Evolutionary conservation across 306 rosid genomes (phyloP).

Genomic region (Rosa persica): DNA sequence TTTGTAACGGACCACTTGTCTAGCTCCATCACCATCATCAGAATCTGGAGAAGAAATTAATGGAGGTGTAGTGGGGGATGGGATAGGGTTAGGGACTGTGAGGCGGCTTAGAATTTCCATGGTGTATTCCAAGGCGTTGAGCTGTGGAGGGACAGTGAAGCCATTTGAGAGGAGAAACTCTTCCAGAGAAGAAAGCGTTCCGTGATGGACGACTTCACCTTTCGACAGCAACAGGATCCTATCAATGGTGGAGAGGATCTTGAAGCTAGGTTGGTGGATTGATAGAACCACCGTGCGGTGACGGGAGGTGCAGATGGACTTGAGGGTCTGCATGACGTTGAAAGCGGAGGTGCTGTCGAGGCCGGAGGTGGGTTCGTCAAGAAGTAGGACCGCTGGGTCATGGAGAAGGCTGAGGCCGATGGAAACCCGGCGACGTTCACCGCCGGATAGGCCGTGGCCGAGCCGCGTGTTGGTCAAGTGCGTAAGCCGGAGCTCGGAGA

Average conservation of each 20-base stretch:
- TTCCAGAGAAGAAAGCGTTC: conserved; percentile 60
- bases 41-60: conserved; percentile 7
- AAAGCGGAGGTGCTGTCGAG: conserved; percentile 81
- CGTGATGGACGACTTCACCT: conserved; percentile 77
- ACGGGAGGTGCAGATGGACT: conserved; percentile 56
- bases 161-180: conserved; percentile 50
- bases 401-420: conserved; percentile 85
- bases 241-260: conserved; percentile 71
- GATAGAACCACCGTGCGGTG: conserved; percentile 73
- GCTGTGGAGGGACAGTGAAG: conserved; percentile 83
- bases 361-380: conserved; percentile 96
- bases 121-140: conserved; percentile 79
- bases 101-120: conserved; percentile 73
- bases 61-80: conserved; percentile 22
- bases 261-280: conserved; percentile 89
- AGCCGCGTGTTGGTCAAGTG: conserved; percentile 70
- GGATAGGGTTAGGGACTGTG: conserved; percentile 25
- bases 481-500: conserved; percentile 53
- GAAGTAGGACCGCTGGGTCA: conserved; percentile 74
- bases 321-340: conserved; percentile 75
- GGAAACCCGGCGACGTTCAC: conserved; percentile 77
- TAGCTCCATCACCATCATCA: not conserved
- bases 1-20: conserved; percentile 43
- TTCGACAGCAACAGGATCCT: conserved; percentile 59
- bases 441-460: conserved; percentile 69